Conservation (phyloP, 371 early-diverging fungal species). For the Neoconidiobolus thromboides region DNA sequence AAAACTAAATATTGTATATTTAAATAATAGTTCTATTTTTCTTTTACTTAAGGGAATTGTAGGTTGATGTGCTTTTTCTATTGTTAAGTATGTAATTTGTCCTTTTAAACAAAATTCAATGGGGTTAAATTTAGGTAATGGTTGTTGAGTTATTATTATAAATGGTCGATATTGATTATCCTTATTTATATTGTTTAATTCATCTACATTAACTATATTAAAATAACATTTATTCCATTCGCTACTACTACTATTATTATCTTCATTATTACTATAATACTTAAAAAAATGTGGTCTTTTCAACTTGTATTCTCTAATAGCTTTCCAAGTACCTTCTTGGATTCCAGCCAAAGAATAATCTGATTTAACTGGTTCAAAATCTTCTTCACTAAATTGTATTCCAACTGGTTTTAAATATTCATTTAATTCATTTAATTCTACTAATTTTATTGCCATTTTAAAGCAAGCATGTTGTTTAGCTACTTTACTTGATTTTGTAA, state of each 20-base stretch:
- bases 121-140: conserved; percentile 19
- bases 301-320: conserved; percentile 6
- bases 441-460: conserved; percentile 42
- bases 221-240: conserved; percentile 3
- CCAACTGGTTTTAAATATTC: conserved; percentile 42
- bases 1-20: conserved; percentile 26
- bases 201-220: conserved; percentile 8
- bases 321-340: conserved; percentile 7
- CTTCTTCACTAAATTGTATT: conserved; percentile 1
- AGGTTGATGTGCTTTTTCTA: conserved; percentile 1
- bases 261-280: neutral
- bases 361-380: conserved; percentile 6
- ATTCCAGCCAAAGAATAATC: neutral
- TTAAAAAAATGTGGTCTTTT: conserved; percentile 11
- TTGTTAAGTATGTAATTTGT: conserved; percentile 9
- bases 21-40: conserved; percentile 18
- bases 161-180: conserved; percentile 22
- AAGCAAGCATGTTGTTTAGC: conserved; percentile 59
- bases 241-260: too few relatives aligned
- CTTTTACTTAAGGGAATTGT: conserved; percentile 14
- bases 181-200: conserved; percentile 9
- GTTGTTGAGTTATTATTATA: conserved; percentile 24
- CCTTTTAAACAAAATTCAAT: conserved; percentile 23
- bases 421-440: conserved; percentile 40
- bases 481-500: conserved; percentile 26